Base-by-base conservation (phyloP, 768 basidiomycete species). In the Pleurotus platypus region DNA sequence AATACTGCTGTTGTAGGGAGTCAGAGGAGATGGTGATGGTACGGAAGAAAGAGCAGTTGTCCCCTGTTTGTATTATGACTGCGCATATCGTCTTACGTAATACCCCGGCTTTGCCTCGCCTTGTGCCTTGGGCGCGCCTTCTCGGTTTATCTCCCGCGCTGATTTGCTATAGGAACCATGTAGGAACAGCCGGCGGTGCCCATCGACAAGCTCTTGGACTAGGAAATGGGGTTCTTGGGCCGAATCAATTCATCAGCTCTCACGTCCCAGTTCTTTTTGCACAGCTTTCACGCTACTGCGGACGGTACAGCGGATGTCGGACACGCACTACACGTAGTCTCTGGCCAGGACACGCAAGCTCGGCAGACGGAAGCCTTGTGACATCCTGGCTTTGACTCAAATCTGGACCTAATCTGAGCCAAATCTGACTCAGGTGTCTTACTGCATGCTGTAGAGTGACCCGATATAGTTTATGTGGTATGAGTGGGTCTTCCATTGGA, bases 1-100 rank as follows among this genome's bases (percentile, higher is more conserved):
- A 55, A 57, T 46, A 46, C 20, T 22, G 54, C 15, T 27, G 30
- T 16, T 50, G 60, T 62, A 39, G 37, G 49, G 55, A 57, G 50
- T 42, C 51, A 58, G 49, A 48, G 39, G 56, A 58, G 63, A 65
- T 67, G 69, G 66, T 69, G 68, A 66, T 65, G 65, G 68, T 67
- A 69, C 37, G 47, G 47, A 56, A 46, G 26, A 37, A 56, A 56
- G 46, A 46, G 13, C 45, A 35, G 47, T 38, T 46, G 43, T 13
- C 45, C 27, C 35, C 24, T 54, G 51, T 54, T 54, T 54, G 51
- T 54, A 16, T 24, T n/a, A 27, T 48, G 30, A 24, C 51, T 54
- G 51, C 51, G 51, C 38, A 40, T 54, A 43, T n/a, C 20, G 49
- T 16, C 39, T 54, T 54, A 54, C 24, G 51, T 54, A 54, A 54